Evolutionary conservation across 352 stramenopile genomes (phyloP), one percentile per base, ranked within the genome.

Genomic region (Pythium biforme): DNA sequence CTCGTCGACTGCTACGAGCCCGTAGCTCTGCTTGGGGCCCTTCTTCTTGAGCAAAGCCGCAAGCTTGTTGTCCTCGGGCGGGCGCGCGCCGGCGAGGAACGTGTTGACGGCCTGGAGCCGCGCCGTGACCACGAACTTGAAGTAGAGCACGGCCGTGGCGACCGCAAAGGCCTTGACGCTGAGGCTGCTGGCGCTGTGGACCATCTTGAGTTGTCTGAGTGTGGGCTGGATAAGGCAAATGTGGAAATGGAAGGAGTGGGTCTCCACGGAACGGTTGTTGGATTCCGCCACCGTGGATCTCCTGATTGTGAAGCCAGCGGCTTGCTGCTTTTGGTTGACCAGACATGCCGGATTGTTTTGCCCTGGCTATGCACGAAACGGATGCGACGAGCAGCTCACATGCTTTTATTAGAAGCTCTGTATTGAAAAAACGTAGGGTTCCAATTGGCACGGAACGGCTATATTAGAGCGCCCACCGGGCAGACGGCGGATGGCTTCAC

Each of bases 1-100:
- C 25, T 59, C 59, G 57, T 70, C 53, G 10, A 55, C 33, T 20
- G 23, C 0, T 14, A 46, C 25, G 51, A 78, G 25, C 22, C 65
- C 73, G 55, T 76, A 78, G 46, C 59, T 76, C 58, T 77, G 71
- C 49, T 68, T 69, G 19, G 65, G 63, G 43, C 51, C 34, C 23
- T 65, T 57, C 26, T 46, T 49, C 56, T 63, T 63, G 31, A 53
- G 43, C 29, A 62, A 10, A 17, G 43, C 29, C 5, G 46, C 57
- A 39, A 65, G 58, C 48, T 52, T 52, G 39, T 65, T 49, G 62
- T 79, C 72, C 62, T 79, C 72, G 22, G 72, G 72, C 23, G 72
- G 69, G 19, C 72, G 72, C 2, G 50, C 56, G 25, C 72, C 72
- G 1, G 69, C 62, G 26, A 49, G 33, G 41, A 79, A 77, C 12